Evolutionary conservation across 768 basidiomycete species (phyloP).

Genomic region (Coprinopsis marcescibilis): DNA sequence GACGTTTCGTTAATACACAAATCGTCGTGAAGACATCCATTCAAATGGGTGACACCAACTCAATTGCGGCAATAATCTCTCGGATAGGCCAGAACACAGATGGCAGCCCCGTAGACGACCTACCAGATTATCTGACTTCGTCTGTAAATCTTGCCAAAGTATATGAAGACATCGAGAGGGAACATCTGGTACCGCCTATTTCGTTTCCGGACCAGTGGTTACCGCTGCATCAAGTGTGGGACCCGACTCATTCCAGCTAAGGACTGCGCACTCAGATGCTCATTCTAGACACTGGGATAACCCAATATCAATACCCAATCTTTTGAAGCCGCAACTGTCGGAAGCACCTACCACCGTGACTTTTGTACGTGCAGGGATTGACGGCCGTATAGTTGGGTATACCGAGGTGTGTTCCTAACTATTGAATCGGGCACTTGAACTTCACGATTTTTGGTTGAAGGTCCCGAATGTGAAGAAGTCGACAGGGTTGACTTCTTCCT

Average conservation of each 20-base stretch:
- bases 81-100: neutral
- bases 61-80: neutral
- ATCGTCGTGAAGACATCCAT: no score
- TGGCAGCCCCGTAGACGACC: neutral
- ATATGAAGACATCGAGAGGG: conserved; percentile 65
- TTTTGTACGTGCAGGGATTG: conserved; percentile 73
- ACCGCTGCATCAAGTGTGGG: conserved; percentile 79
- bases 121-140: conserved; percentile 40
- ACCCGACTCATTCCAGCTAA: conserved; percentile 10
- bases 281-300: conserved; percentile 65
- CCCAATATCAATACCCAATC: conserved; percentile 50
- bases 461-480: conserved; percentile 46
- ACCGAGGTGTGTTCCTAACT: conserved; percentile 49
- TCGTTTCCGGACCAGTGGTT: conserved; percentile 69
- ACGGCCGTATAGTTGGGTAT: conserved; percentile 78
- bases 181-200: conserved; percentile 64
- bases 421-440: neutral
- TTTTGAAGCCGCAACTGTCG: conserved; percentile 62
- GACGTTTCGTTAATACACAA: no score
- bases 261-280: conserved; percentile 11
- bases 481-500: conserved; percentile 79
- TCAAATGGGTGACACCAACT: neutral
- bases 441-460: conserved; percentile 29
- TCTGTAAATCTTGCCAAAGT: conserved; percentile 36
- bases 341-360: conserved; percentile 69